phyloP scores from a whole-genome alignment of 441 rosid species.

The Codiaeum variegatum region DNA sequence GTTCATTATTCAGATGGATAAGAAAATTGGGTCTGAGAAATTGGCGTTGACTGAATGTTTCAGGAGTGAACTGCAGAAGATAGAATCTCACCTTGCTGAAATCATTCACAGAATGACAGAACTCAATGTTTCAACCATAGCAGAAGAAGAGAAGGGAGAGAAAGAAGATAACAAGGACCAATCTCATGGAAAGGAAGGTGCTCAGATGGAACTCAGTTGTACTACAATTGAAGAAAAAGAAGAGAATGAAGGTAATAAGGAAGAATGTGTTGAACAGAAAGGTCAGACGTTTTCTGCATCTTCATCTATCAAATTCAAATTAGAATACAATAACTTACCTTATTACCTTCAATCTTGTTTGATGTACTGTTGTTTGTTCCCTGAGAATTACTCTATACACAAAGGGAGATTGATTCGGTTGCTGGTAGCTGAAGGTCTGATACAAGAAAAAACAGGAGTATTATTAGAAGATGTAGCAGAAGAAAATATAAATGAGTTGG shows the following conservation, averaged over 20 bases:
- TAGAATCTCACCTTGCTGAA: constrained; percentile 21
- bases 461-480: constrained; percentile 33
- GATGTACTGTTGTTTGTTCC: constrained; percentile 37
- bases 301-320: constrained; percentile 19
- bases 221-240: background rate
- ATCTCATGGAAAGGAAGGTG: constrained; percentile 12
- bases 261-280: constrained; percentile 5
- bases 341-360: constrained; percentile 33
- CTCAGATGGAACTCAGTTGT: constrained; percentile 14
- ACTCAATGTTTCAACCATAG: constrained; percentile 10
- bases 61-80: constrained; percentile 19
- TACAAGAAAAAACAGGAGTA: constrained; percentile 30
- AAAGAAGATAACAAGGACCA: constrained; percentile 8
- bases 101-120: constrained; percentile 13
- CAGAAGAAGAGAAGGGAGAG: background rate
- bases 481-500: constrained; percentile 27
- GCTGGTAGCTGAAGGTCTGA: constrained; percentile 37
- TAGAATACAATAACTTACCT: constrained; percentile 24
- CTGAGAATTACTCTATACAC: constrained; percentile 28
- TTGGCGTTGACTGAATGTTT: constrained; percentile 23
- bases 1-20: constrained; percentile 28
- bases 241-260: constrained; percentile 11
- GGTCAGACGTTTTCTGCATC: constrained; percentile 26
- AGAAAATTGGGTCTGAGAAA: constrained; percentile 16
- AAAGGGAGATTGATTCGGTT: constrained; percentile 34